Evolutionary conservation across 768 basidiomycete species (phyloP).

Genomic region (Nidularia pulvinata): DNA sequence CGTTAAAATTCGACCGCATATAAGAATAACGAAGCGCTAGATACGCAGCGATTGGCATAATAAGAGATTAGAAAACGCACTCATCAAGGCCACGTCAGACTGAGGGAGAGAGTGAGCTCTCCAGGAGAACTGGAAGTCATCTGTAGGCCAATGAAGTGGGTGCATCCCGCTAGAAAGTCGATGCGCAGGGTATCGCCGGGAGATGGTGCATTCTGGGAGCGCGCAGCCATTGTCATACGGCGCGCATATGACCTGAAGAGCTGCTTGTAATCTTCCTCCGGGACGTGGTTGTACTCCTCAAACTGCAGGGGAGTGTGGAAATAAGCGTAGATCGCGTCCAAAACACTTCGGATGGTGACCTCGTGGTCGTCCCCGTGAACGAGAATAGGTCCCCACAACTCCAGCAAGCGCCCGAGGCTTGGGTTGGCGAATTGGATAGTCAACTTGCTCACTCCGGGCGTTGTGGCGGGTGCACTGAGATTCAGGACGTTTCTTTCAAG

Average conservation of each 20-base stretch:
- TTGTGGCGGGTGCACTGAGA: background rate
- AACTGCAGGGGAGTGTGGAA: background rate
- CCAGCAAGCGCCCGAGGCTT: background rate
- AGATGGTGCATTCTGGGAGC: background rate
- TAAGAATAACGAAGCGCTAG: no score
- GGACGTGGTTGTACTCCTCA: background rate
- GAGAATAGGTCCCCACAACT: background rate
- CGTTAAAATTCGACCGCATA: no score
- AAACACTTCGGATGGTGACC: background rate
- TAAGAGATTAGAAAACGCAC: no score
- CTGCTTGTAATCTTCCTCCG: background rate
- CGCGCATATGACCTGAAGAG: background rate
- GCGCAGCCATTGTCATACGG: background rate
- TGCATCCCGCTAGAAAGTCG: background rate
- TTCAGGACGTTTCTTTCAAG: background rate
- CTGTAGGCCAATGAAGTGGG: background rate
- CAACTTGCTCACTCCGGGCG: background rate
- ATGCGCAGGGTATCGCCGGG: background rate
- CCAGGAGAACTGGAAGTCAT: no score
- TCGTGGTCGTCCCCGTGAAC: background rate
- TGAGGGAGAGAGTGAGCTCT: no score
- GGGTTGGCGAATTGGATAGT: background rate
- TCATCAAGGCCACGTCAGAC: no score
- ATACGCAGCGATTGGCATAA: no score
- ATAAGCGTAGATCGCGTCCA: background rate